These are phyloP conservation scores for Tylopilus sp. DNA, from an alignment of 768 basidiomycete genomes.

Conservation along the genomic window DNA sequence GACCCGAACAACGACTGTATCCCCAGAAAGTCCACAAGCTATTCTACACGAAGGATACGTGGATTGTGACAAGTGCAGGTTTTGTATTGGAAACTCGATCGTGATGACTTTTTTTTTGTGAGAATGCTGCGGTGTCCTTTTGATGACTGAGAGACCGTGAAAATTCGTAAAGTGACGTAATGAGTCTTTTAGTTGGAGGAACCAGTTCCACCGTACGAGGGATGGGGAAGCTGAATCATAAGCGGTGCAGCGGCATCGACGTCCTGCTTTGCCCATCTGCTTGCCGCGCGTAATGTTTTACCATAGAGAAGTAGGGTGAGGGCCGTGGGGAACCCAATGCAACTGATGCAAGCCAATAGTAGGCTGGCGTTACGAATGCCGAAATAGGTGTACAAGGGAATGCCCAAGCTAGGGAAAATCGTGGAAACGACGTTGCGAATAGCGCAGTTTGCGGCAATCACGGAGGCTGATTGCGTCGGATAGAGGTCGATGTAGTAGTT, in stretches of 20 bases:
- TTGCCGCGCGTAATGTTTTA: conserved; percentile 12
- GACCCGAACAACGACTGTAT: background rate
- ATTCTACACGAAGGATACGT: background rate
- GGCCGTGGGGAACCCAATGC: conserved; percentile 16
- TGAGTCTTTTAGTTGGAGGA: background rate
- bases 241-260: conserved; percentile 3
- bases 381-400: conserved; percentile 15
- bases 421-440: conserved; percentile 15
- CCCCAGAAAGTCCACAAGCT: background rate
- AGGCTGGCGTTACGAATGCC: conserved; percentile 19
- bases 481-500: conserved; percentile 29
- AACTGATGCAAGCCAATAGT: conserved; percentile 21
- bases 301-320: conserved; percentile 15
- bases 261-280: conserved; percentile 21
- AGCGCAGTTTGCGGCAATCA: conserved; percentile 22
- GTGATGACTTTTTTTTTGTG: background rate
- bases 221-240: conserved; percentile 2
- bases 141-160: background rate
- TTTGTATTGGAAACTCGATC: background rate
- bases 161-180: background rate
- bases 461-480: conserved; percentile 22
- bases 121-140: background rate
- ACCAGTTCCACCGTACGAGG: conserved; percentile 13
- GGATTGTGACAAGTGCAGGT: background rate
- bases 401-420: conserved; percentile 17